A percentile compares a stretch with the other conserved stretches of the same genome.
Evolutionary conservation across 2,329 filamentous ascomycete species (phyloP).

Genomic region (Furcasterigmium furcatum): DNA sequence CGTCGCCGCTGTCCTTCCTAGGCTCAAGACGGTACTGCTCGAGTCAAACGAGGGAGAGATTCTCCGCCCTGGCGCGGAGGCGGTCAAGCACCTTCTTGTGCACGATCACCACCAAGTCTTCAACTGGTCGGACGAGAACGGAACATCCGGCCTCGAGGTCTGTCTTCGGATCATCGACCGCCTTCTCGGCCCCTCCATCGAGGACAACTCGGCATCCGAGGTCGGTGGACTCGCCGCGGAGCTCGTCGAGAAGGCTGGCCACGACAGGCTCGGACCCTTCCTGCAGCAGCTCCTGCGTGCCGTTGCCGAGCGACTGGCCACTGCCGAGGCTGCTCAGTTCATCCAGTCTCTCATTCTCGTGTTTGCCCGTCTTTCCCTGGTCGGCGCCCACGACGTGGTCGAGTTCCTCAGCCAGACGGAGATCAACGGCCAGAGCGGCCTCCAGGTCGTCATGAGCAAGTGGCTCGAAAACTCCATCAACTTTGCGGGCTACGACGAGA

Average conservation of each 20-base stretch:
- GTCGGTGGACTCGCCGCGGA: constrained; percentile 92
- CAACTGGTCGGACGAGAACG: constrained; percentile 75
- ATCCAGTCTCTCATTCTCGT: constrained; percentile 96
- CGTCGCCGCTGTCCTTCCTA: constrained; percentile 80
- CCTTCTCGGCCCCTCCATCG: constrained; percentile 76
- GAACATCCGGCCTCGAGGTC: constrained; percentile 82
- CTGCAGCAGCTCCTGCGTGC: constrained; percentile 84
- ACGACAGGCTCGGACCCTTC: constrained; percentile 86
- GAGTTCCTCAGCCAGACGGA: constrained; percentile 85
- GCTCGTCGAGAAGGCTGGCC: constrained; percentile 91
- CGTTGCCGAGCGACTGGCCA: constrained; percentile 79
- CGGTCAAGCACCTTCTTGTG: constrained; percentile 83
- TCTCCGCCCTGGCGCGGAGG: constrained; percentile 79
- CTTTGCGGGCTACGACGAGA: constrained; percentile 98
- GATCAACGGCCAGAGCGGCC: constrained; percentile 75
- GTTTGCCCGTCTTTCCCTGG: constrained; percentile 84
- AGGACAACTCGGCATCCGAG: constrained; percentile 93
- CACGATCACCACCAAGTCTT: constrained; percentile 91
- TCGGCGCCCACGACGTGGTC: constrained; percentile 83
- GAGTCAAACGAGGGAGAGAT: constrained; percentile 84
- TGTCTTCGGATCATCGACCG: constrained; percentile 91
- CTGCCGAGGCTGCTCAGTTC: constrained; percentile 80
- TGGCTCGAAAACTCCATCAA: constrained; percentile 97
- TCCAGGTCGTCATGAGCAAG: constrained; percentile 86
- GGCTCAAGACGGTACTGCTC: constrained; percentile 78